Evolutionary conservation across 2,329 filamentous ascomycete species (phyloP).

Genomic region (Ceratocystis cubensis): DNA sequence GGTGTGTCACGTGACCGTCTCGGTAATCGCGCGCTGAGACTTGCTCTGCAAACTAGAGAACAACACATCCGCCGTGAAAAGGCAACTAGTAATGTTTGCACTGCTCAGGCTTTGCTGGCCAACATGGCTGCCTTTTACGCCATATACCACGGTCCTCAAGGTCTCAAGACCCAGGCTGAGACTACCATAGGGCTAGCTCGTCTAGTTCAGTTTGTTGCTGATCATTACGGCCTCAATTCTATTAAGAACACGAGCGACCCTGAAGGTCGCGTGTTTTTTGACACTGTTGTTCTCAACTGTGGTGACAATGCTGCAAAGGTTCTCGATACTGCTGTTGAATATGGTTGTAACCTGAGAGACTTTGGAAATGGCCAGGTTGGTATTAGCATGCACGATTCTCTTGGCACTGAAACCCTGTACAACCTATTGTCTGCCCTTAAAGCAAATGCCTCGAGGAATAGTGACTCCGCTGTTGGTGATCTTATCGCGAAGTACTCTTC

Average conservation of each 20-base stretch:
- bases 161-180: slow-evolving; percentile 72
- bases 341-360: slow-evolving; percentile 25
- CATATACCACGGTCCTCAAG: slow-evolving; percentile 79
- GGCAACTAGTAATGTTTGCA: slow-evolving; percentile 95
- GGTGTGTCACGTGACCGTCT: slow-evolving; percentile 84
- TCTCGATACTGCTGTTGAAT: slow-evolving; percentile 12
- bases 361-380: slow-evolving; percentile 27
- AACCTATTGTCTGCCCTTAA: slow-evolving; percentile 33
- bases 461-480: slow-evolving; percentile 21
- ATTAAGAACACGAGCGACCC: slow-evolving; percentile 43
- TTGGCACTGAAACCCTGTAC: slow-evolving; percentile 33
- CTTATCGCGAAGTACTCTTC: slow-evolving; percentile 24
- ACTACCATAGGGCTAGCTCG: slow-evolving; percentile 60
- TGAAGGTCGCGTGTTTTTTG: slow-evolving; percentile 54
- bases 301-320: slow-evolving; percentile 33
- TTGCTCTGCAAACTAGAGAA: slow-evolving; percentile 84
- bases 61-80: slow-evolving; percentile 95
- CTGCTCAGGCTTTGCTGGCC: slow-evolving; percentile 80
- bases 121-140: slow-evolving; percentile 96
- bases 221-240: slow-evolving; percentile 51
- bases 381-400: slow-evolving; percentile 27
- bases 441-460: slow-evolving; percentile 25
- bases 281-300: slow-evolving; percentile 61
- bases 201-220: slow-evolving; percentile 52
- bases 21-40: slow-evolving; percentile 65